phyloP scores from a whole-genome alignment of 2,329 filamentous ascomycete species.

The Epichloe sibirici region DNA sequence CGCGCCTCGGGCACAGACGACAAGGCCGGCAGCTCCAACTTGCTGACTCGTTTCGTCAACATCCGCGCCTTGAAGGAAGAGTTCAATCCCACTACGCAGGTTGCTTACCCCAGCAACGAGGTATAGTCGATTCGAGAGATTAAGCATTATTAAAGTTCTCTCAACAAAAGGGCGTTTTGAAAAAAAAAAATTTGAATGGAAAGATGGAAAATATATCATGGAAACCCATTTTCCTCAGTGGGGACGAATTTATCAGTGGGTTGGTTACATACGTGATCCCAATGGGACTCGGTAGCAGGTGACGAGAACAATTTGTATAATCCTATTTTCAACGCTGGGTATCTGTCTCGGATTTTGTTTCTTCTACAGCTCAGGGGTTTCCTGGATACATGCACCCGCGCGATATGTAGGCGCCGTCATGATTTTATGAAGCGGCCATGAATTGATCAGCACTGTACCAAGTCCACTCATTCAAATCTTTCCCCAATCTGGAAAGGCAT shows the following conservation, averaged over 20 bases:
- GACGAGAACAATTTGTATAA: neutral
- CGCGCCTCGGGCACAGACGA: slow-evolving; percentile 61
- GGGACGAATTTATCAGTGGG: neutral
- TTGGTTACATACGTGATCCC: neutral
- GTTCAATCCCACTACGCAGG: slow-evolving; percentile 49
- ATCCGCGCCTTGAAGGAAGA: slow-evolving; percentile 63
- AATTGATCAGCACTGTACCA: neutral
- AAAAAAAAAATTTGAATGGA: neutral
- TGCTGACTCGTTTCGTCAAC: slow-evolving; percentile 55
- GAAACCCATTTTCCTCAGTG: neutral
- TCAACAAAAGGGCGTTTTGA: neutral
- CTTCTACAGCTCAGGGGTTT: too few relatives aligned
- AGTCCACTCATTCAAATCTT: too few relatives aligned
- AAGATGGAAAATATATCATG: neutral
- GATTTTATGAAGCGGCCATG: neutral
- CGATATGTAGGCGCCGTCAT: neutral
- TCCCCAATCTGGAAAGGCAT: too few relatives aligned
- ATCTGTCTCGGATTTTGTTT: neutral
- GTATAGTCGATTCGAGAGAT: slow-evolving; percentile 21
- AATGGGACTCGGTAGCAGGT: too few relatives aligned
- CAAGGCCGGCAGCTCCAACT: slow-evolving; percentile 55
- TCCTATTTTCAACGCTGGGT: neutral
- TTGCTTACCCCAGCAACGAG: slow-evolving; percentile 63
- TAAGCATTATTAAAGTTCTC: neutral
- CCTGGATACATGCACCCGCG: neutral